Evolutionary conservation across 2,329 filamentous ascomycete genomes (phyloP), one percentile per base, ranked within the genome.

Genomic region (Botryosphaeria dothidea): DNA sequence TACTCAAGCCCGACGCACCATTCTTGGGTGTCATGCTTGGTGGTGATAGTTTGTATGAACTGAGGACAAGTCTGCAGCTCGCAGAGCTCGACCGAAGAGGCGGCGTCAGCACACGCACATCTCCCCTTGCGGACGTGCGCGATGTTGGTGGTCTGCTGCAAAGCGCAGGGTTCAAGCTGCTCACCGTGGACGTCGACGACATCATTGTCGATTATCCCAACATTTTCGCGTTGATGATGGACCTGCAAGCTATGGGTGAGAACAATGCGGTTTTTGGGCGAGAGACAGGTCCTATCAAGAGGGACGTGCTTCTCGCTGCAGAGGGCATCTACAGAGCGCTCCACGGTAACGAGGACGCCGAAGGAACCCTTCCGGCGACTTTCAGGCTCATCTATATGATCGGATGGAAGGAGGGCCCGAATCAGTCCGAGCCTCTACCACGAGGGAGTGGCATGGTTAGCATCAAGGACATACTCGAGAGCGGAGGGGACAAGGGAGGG

Each of bases 301-400:
- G 90, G 67, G 95, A 99, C 72, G 92, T 97, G 9, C 79, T 99
- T 67, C 80, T 97, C 46, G 95, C 95, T 7, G 90, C 88, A 27
- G 92, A 98, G 69, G 91, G 88, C 45, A 97, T 99, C 65, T 99
- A 99, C 76, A 85, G 88, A 54, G 89, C 90, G 74, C 80, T 99
- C 65, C 93, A 99, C 77, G 93, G 92, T 19, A 93, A 96, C 57
- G 71, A 79, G 51, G 79, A 82, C 72, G 34, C 31, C 3, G 34
- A 54, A 9, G 90, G 86, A 21, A 86, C 82, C 2, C 69, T 84
- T 2, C 95, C 95, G 0, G 95, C 95, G 1, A 99, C 95, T 0
- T 99, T 97, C 75, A 86, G 95, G 70, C 85, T 97, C 71, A 97
- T 99, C 67, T 97, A 95, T 78, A 97, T 98, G 93, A 99, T 99